Conservation (phyloP, 2,329 filamentous ascomycete genomes). For the Colletotrichum gloeosporioides region DNA sequence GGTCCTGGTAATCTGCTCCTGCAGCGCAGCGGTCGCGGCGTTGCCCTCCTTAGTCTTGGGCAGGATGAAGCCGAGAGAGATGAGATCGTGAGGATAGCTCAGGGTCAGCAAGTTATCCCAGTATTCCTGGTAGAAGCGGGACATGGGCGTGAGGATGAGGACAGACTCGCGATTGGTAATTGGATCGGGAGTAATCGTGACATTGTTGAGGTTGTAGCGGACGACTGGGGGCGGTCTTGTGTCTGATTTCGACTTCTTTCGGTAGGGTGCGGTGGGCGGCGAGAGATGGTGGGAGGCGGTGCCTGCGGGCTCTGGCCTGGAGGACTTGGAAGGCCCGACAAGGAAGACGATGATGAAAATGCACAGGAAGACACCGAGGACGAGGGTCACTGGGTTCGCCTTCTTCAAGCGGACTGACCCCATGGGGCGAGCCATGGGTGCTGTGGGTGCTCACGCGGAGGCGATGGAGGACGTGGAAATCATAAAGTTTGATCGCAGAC, state of each 20-base stretch:
- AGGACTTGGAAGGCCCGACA: conserved; percentile 56
- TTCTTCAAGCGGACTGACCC: conserved; percentile 77
- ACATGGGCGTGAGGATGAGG: conserved; percentile 90
- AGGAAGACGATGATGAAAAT: conserved; percentile 74
- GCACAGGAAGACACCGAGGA: conserved; percentile 74
- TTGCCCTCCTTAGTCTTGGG: conserved; percentile 95
- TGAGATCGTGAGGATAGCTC: conserved; percentile 89
- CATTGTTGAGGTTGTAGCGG: conserved; percentile 93
- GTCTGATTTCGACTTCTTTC: conserved; percentile 57
- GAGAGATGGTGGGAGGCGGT: conserved; percentile 49
- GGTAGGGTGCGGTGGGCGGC: conserved; percentile 48
- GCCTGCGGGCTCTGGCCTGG: conserved; percentile 51
- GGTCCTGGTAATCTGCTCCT: conserved; percentile 84
- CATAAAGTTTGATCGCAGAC: conserved; percentile 11
- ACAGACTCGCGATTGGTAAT: conserved; percentile 82
- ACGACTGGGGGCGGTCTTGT: conserved; percentile 80
- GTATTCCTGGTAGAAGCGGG: conserved; percentile 91
- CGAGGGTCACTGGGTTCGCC: conserved; percentile 77
- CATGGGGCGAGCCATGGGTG: conserved; percentile 61
- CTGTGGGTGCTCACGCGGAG: conserved; percentile 17
- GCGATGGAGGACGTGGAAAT: conserved; percentile 24
- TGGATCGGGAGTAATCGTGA: conserved; percentile 81
- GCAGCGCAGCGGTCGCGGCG: conserved; percentile 79
- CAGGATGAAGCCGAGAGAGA: conserved; percentile 94
- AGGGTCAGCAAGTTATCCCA: conserved; percentile 92